These are phyloP conservation scores for Ambrosia hybrid DNA, from an alignment of 140 eudicot species.

Conservation along the genomic window DNA sequence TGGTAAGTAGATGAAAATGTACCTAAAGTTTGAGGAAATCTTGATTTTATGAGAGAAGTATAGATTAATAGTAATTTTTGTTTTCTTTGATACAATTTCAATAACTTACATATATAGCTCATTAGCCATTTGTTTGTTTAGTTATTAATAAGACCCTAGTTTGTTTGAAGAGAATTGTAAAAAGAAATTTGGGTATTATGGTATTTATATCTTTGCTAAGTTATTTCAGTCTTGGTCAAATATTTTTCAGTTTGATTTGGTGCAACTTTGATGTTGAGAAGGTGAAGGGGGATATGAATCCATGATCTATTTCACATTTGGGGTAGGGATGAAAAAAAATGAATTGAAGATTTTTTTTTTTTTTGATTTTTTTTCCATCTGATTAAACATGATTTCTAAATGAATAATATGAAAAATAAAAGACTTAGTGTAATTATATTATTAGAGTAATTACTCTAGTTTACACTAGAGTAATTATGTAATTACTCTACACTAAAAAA, in stretches of 20 bases:
- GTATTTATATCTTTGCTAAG: background rate
- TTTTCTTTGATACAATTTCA: conserved; percentile 20
- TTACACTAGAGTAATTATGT: no score
- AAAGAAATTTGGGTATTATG: conserved; percentile 27
- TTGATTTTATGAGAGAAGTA: conserved; percentile 25
- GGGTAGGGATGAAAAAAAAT: conserved; percentile 21
- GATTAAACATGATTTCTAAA: no score
- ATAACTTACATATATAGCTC: conserved; percentile 31
- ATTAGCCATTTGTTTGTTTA: conserved; percentile 35
- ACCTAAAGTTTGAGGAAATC: conserved; percentile 8
- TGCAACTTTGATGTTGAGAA: no score
- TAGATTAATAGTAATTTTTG: conserved; percentile 24
- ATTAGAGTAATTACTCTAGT: no score
- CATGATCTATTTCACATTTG: no score
- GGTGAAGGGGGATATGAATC: no score
- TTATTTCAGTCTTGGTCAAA: background rate
- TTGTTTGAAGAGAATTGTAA: conserved; percentile 36
- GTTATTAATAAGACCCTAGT: conserved; percentile 30
- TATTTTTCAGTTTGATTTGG: no score
- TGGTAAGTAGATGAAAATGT: conserved; percentile 28
- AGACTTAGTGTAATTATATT: no score
- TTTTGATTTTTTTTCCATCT: no score
- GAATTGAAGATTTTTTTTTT: no score
- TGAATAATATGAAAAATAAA: no score
- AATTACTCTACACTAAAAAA: no score